Percentiles rank a stretch among this genome's conserved stretches.
Conservation (phyloP, 768 basidiomycete genomes). For the Lentinula sp. region DNA sequence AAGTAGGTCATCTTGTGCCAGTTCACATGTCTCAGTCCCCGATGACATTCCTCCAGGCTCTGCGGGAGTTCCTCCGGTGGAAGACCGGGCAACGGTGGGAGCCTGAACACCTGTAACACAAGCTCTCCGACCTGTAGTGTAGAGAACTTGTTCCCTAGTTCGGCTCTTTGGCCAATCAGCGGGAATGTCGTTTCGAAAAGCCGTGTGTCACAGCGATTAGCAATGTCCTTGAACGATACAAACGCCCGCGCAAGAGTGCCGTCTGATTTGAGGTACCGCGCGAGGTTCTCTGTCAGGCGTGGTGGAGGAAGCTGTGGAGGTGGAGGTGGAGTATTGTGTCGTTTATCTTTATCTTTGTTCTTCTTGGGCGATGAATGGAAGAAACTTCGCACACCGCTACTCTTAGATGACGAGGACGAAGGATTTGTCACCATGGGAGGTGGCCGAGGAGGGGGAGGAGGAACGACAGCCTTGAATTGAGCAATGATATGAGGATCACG, state of each 20-base stretch:
- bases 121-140: constrained; percentile 81
- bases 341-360: constrained; percentile 39
- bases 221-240: constrained; percentile 85
- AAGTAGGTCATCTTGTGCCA: constrained; percentile 96
- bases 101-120: constrained; percentile 82
- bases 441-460: constrained; percentile 35
- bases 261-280: constrained; percentile 76
- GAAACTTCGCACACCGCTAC: constrained; percentile 67
- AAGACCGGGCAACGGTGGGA: constrained; percentile 86
- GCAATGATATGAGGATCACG: constrained; percentile 80
- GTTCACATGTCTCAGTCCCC: constrained; percentile 81
- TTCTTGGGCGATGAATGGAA: constrained; percentile 75
- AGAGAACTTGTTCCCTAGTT: constrained; percentile 49
- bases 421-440: constrained; percentile 35
- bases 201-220: constrained; percentile 74
- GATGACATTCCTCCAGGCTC: constrained; percentile 87
- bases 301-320: constrained; percentile 27
- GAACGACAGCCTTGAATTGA: constrained; percentile 62
- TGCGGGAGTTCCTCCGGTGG: constrained; percentile 75
- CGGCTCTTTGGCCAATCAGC: constrained; percentile 68
- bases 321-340: constrained; percentile 25
- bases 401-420: constrained; percentile 45
- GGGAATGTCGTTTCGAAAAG: constrained; percentile 81
- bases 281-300: constrained; percentile 66
- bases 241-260: constrained; percentile 86